A percentile compares a stretch with the other conserved stretches of the same genome.
These are phyloP conservation scores for Calamus simplicifolius DNA, from an alignment of 176 grass and related monocot genomes.

Conservation along the genomic window DNA sequence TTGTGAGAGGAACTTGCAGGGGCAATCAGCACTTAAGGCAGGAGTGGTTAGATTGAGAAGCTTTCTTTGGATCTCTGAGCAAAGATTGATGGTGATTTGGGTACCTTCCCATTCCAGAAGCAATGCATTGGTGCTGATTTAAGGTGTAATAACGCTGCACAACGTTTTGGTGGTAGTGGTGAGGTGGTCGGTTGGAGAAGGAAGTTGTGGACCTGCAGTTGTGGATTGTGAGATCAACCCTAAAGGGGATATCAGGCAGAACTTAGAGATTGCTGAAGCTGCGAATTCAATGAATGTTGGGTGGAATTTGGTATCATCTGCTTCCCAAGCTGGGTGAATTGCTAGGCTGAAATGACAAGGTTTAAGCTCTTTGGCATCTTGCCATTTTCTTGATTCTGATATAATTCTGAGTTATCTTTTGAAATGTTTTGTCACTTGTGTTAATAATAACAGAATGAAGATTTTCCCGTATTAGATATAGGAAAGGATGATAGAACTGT, in stretches of 20 bases:
- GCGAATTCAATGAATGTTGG: conserved; percentile 30
- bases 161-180: not conserved
- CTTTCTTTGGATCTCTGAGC: conserved; percentile 45
- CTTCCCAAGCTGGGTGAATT: conserved; percentile 18
- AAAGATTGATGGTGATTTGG: conserved; percentile 71
- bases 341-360: too few species aligned
- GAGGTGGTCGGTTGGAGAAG: conserved; percentile 22
- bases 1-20: conserved; percentile 54
- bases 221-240: conserved; percentile 30
- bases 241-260: conserved; percentile 21
- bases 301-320: conserved; percentile 28
- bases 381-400: too few species aligned
- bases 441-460: too few species aligned
- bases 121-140: conserved; percentile 21
- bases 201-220: conserved; percentile 21
- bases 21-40: conserved; percentile 47
- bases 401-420: too few species aligned
- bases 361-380: too few species aligned
- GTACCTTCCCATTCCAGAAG: conserved; percentile 31
- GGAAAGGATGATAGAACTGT: too few species aligned
- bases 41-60: conserved; percentile 55
- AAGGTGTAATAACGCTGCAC: conserved; percentile 9
- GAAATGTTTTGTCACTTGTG: too few species aligned
- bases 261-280: conserved; percentile 22
- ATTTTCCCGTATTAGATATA: too few species aligned